Evolutionary conservation across 2,329 filamentous ascomycete genomes (phyloP), one percentile per base, ranked within the genome.

Genomic region (Monosporascus ibericus): DNA sequence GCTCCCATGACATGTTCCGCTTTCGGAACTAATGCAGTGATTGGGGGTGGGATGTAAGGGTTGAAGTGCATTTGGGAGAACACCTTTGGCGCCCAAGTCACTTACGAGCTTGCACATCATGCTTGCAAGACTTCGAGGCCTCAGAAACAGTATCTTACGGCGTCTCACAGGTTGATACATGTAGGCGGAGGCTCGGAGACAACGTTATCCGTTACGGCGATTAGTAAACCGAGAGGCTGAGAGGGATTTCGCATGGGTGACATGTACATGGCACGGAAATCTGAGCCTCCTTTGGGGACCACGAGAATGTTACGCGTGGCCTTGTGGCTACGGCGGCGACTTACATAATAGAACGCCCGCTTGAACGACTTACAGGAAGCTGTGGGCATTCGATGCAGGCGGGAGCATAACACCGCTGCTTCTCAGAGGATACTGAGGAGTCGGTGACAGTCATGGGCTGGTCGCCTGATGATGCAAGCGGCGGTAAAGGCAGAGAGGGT

Each of bases 1-100:
- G 57, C 53, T 59, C 51, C 59, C 58, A 55, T 59, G 49, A 47
- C 52, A 54, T 58, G 53, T 59, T 58, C 44, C 60, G 57, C 58
- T 61, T 61, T 59, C 53, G 55, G 52, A 50, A 48, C 54, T 55
- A 51, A 51, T 56, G 59, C 53, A 58, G 53, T 47, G 50, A 50
- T 54, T 49, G 53, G 48, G 55, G 47, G 51, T 25, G 37, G 42
- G 42, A 46, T 11, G 40, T 44, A 46, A 55, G 59, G 52, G 58
- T 57, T 56, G 51, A 42, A 54, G 38, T 54, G 53, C 50, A 57
- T 37, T 27, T 42, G 47, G 18, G 38, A 14, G 46, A 38, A 48
- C 36, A 48, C 34, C 34, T 36, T 24, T 17, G 49, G 25, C 49
- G 36, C 42, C 30, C 38, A 38, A 25, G 24, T 20, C 22, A 27